phyloP scores from a whole-genome alignment of 176 grass and related monocot species.

The Eremochloa ophiuroides region DNA sequence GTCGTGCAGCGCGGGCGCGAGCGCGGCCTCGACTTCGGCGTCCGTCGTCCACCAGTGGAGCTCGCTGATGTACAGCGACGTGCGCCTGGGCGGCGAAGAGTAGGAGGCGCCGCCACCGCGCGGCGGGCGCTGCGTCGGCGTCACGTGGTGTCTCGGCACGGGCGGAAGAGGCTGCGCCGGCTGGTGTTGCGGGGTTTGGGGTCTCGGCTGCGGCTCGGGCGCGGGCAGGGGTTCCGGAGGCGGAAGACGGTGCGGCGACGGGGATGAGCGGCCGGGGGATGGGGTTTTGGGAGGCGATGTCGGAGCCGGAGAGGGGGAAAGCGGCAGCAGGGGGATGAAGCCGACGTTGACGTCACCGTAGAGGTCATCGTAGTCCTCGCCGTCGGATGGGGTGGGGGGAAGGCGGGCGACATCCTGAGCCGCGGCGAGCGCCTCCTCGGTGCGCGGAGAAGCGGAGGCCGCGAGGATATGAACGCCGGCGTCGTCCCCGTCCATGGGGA shows the following conservation, averaged over 20 bases:
- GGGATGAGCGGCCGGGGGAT: constrained; percentile 14
- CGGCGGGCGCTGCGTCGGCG: not conserved
- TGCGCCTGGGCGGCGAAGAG: not conserved
- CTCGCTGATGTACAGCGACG: constrained; percentile 52
- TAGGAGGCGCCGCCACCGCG: not conserved
- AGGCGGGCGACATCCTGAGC: not conserved
- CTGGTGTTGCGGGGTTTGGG: not conserved
- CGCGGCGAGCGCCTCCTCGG: not conserved
- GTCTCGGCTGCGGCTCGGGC: not conserved
- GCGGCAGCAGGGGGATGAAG: constrained; percentile 23
- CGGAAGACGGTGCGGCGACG: not conserved
- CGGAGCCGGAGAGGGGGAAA: not conserved
- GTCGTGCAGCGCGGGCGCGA: constrained; percentile 43
- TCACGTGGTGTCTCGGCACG: not conserved
- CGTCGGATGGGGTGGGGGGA: not conserved
- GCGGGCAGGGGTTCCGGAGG: not conserved
- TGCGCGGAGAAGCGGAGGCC: not conserved
- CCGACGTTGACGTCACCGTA: constrained; percentile 38
- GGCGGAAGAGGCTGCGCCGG: not conserved
- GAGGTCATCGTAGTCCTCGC: constrained; percentile 42
- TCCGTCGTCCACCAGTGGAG: constrained; percentile 70
- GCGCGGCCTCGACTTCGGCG: constrained; percentile 49
- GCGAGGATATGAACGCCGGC: not conserved
- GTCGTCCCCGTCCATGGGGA: constrained; percentile 25
- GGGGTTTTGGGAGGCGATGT: constrained; percentile 40